A percentile compares a stretch with the other conserved stretches of the same genome.
phyloP scores from a whole-genome alignment of 192 early-diverging fungal genomes.

The Bifiguratus adelaidae region DNA sequence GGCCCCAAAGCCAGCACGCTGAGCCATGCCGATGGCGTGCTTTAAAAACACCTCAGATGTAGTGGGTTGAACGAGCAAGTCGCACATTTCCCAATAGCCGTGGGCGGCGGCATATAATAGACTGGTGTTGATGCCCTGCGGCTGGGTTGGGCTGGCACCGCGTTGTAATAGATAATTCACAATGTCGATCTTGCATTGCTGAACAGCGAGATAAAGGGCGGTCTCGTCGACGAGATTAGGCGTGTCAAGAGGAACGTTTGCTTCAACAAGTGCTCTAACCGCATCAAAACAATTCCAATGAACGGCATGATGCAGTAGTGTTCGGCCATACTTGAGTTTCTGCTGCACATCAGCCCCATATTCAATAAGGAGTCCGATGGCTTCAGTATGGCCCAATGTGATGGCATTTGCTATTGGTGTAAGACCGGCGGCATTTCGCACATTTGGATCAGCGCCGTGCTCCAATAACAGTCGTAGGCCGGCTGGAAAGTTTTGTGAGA shows the following conservation, averaged over 20 bases:
- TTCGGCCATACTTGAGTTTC: neutral
- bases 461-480: slow-evolving; percentile 8
- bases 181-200: slow-evolving; percentile 24
- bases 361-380: slow-evolving; percentile 2
- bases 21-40: slow-evolving; percentile 8
- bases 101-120: slow-evolving; percentile 25
- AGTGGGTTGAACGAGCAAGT: slow-evolving; percentile 8
- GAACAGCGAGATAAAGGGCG: slow-evolving; percentile 17
- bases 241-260: slow-evolving; percentile 5
- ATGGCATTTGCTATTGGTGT: slow-evolving; percentile 21
- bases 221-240: slow-evolving; percentile 21
- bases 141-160: slow-evolving; percentile 12
- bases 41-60: slow-evolving; percentile 16
- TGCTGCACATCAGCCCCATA: slow-evolving; percentile 16
- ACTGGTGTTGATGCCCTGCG: slow-evolving; percentile 7
- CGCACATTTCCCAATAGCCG: slow-evolving; percentile 20
- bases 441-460: slow-evolving; percentile 5
- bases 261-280: slow-evolving; percentile 8
- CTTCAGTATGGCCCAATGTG: slow-evolving; percentile 6
- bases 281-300: slow-evolving; percentile 24
- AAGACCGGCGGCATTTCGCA: slow-evolving; percentile 8
- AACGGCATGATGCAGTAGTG: slow-evolving; percentile 19
- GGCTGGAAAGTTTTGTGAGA: slow-evolving; percentile 11
- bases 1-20: neutral
- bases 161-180: slow-evolving; percentile 13